phyloP scores from a whole-genome alignment of 768 basidiomycete species.

The Pulveroboletus ravenelii region DNA sequence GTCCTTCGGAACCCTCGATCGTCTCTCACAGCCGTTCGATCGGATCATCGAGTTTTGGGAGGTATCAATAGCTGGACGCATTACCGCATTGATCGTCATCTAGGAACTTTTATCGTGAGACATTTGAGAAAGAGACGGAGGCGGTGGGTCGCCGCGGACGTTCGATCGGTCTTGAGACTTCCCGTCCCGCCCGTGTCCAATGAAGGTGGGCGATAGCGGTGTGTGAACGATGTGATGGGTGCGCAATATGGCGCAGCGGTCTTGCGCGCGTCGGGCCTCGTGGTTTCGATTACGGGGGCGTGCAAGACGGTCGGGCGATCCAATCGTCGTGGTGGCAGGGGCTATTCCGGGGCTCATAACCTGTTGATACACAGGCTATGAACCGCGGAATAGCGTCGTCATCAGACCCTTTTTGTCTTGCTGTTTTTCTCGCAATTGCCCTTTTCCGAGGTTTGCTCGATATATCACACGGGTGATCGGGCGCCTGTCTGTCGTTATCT shows the following conservation, averaged over 20 bases:
- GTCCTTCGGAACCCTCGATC: slow-evolving; percentile 7
- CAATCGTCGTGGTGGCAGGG: slow-evolving; percentile 8
- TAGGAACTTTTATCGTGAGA: neutral
- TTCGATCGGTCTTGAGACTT: neutral
- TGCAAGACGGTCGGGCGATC: slow-evolving; percentile 4
- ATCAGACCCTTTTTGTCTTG: slow-evolving; percentile 3
- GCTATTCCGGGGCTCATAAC: slow-evolving; percentile 27
- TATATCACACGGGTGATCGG: too few relatives aligned
- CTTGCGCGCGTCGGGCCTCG: neutral
- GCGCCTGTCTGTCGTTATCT: too few relatives aligned
- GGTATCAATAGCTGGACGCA: neutral
- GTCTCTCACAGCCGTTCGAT: slow-evolving; percentile 8
- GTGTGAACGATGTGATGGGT: too few relatives aligned
- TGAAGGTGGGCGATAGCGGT: too few relatives aligned
- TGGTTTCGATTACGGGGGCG: neutral
- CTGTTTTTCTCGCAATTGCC: neutral
- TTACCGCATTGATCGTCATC: neutral
- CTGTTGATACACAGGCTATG: slow-evolving; percentile 9
- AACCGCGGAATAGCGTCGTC: slow-evolving; percentile 13
- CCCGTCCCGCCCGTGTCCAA: too few relatives aligned
- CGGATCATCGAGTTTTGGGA: neutral
- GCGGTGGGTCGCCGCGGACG: slow-evolving; percentile 14
- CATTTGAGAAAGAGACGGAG: neutral
- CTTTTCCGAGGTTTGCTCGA: too few relatives aligned
- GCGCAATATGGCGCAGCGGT: slow-evolving; percentile 11